A percentile compares a stretch with the other conserved stretches of the same genome.
Conservation (phyloP, 2,329 filamentous ascomycete species). For the Sclerotinia subarctica region DNA sequence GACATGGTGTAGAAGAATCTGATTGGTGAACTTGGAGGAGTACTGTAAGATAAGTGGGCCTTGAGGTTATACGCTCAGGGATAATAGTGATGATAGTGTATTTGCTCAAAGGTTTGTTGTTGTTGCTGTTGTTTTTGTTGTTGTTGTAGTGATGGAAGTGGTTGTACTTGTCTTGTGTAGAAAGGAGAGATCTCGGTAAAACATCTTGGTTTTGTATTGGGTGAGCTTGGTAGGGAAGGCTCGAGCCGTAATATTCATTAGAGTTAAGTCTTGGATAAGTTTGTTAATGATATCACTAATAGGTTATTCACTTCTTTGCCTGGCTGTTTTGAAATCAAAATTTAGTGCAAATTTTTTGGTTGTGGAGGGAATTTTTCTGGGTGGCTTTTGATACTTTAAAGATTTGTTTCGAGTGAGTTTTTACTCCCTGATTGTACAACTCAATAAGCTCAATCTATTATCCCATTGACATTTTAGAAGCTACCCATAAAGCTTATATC, state of each 20-base stretch:
- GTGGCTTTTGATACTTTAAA: no score
- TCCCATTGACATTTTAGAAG: no score
- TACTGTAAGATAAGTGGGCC: background rate
- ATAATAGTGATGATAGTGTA: background rate
- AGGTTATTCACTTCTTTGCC: background rate
- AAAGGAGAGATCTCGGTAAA: constrained; percentile 13
- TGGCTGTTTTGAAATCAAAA: background rate
- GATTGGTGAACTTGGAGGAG: background rate
- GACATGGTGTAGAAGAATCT: background rate
- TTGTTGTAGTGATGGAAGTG: background rate
- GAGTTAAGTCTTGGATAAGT: background rate
- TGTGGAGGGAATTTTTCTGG: no score
- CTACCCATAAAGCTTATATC: no score
- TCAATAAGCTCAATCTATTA: no score
- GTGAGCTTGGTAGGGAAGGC: background rate
- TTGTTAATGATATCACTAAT: background rate
- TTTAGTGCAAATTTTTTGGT: no score
- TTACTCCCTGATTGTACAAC: no score
- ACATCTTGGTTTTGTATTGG: background rate
- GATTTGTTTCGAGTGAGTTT: no score
- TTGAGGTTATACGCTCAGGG: no score
- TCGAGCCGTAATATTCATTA: no score
- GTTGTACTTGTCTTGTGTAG: background rate
- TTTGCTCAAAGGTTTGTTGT: background rate
- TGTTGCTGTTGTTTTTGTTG: background rate